Conservation (phyloP, 2,329 filamentous ascomycete genomes). For the Cladosporium sp. region DNA sequence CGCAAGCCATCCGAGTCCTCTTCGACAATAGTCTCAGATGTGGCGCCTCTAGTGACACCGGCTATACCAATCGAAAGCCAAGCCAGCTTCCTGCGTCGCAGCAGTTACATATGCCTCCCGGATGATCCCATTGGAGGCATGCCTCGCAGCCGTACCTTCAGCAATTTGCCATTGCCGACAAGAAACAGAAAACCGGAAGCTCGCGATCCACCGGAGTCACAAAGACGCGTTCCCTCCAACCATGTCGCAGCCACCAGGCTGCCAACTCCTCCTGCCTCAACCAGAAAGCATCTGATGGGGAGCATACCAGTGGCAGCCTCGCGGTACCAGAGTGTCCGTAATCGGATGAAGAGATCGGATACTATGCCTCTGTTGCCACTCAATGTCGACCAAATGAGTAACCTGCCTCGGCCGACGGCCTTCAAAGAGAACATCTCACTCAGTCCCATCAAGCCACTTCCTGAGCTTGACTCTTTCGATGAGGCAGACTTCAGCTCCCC, state of each 20-base stretch:
- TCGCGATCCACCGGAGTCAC: slow-evolving; percentile 21
- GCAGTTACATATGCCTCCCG: slow-evolving; percentile 30
- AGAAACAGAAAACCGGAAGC: slow-evolving; percentile 22
- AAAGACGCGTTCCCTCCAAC: slow-evolving; percentile 12
- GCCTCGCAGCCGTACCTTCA: slow-evolving; percentile 33
- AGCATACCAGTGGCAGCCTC: slow-evolving; percentile 16
- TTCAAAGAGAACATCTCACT: slow-evolving; percentile 33
- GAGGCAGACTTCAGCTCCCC: slow-evolving; percentile 12
- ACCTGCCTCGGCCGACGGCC: slow-evolving; percentile 21
- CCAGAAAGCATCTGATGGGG: slow-evolving; percentile 23
- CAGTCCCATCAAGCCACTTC: slow-evolving; percentile 25
- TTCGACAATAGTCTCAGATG: background rate
- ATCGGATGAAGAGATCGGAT: slow-evolving; percentile 28
- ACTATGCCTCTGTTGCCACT: slow-evolving; percentile 30
- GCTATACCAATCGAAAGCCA: slow-evolving; percentile 14
- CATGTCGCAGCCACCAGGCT: slow-evolving; percentile 19
- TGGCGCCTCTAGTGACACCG: background rate
- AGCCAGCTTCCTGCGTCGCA: slow-evolving; percentile 18
- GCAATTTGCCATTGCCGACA: slow-evolving; percentile 31
- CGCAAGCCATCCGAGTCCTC: slow-evolving; percentile 6
- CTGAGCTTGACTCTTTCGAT: slow-evolving; percentile 19
- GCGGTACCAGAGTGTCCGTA: slow-evolving; percentile 14
- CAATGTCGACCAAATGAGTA: slow-evolving; percentile 14
- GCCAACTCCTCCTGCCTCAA: slow-evolving; percentile 23
- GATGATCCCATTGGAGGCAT: slow-evolving; percentile 31